phyloP scores from a whole-genome alignment of 2,329 filamentous ascomycete genomes.

The Calonectria montana region DNA sequence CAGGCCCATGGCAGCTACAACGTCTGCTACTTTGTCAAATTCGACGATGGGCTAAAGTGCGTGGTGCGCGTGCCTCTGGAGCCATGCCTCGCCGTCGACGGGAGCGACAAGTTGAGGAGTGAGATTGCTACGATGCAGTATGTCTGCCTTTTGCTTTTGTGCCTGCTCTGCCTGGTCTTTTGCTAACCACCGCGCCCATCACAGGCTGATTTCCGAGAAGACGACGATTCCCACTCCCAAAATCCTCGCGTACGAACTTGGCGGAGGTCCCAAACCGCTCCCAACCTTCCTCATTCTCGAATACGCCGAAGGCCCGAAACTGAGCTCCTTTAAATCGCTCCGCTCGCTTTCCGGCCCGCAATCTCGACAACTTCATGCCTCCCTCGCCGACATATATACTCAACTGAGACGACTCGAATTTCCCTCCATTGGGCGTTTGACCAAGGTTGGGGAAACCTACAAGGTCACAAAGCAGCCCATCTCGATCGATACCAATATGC shows the following conservation, averaged over 20 bases:
- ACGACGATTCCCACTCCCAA: conserved; percentile 18
- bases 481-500: conserved; percentile 26
- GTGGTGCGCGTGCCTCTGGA: conserved; percentile 12
- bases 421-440: conserved; percentile 23
- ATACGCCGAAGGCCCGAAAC: conserved; percentile 15
- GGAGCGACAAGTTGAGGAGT: conserved; percentile 8
- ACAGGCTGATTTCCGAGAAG: conserved; percentile 12
- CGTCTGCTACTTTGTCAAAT: conserved; percentile 15
- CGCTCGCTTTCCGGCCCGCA: background rate
- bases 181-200: background rate
- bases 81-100: conserved; percentile 7
- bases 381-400: conserved; percentile 28
- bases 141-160: background rate
- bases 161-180: background rate
- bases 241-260: conserved; percentile 13
- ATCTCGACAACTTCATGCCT: conserved; percentile 15
- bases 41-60: conserved; percentile 8
- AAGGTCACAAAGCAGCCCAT: conserved; percentile 12
- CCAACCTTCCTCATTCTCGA: conserved; percentile 25
- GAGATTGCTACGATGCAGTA: conserved; percentile 25
- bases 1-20: conserved; percentile 14
- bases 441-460: background rate
- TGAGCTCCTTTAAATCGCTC: conserved; percentile 12
- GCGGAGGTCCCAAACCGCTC: background rate
- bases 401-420: conserved; percentile 30